Evolutionary conservation across 163 green algal genomes (phyloP), one percentile per base, ranked within the genome.

Genomic region (Scenedesmus sp.): DNA sequence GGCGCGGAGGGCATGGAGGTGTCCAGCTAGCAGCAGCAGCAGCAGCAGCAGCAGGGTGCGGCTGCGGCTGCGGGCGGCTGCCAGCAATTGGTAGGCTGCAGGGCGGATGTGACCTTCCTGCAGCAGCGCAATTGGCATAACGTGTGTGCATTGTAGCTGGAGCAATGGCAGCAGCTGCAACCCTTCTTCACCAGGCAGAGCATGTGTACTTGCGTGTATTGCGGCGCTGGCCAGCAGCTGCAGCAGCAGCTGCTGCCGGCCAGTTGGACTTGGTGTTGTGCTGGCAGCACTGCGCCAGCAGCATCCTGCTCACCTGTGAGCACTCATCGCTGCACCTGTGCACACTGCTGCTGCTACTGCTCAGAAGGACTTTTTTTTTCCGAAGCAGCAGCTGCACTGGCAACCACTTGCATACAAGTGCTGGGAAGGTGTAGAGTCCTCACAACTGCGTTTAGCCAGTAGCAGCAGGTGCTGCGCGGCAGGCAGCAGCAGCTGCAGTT

Each of bases 1-100:
- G n/a, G 56, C 12, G 60, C 83, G 55, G 46, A 89, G 82, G 79
- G 83, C 59, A 92, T 92, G 89, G 89, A 92, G 82, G 89, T 92
- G 23, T 92, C 89, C n/a, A 87, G 62, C 46, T 92, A 74, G 56
- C 46, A 62, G 12, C 8, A 26, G 67, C 66, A 83, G 15, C 23
- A n/a, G 57, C 83, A 34, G 16, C 57, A 77, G 56, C 23, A 56
- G 57, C 56, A 88, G 60, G 20, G 20, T 46, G 82, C 52, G 54
- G 82, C 15, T 7, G 26, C 4, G n/a, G 74, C 74, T 20, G 13
- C 13, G 64, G 64, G 64, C 64, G 15, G 13, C 12, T 73, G 64
- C 64, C 12, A 73, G 13, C 13, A 16, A 13, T 13, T 23, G 64
- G 64, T 16, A 73, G 64, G 34, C 34, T 46, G 34, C 34, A 46